phyloP scores from a whole-genome alignment of 176 grass and related monocot species.

The Rhynchospora tenuis region DNA sequence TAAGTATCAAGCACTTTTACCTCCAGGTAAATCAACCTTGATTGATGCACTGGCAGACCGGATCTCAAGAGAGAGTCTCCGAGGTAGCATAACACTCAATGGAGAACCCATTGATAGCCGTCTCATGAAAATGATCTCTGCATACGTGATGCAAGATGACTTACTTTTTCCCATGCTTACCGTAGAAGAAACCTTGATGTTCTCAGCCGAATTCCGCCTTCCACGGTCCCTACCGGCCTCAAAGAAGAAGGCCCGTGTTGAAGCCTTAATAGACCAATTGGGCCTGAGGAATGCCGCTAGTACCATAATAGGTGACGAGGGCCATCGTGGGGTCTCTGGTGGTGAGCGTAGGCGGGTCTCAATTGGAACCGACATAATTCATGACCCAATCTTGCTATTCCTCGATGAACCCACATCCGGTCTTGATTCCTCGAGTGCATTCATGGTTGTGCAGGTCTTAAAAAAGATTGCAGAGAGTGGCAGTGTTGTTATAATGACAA shows the following conservation, averaged over 20 bases:
- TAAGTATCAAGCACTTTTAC: background rate
- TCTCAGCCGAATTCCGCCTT: constrained; percentile 82
- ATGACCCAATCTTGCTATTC: constrained; percentile 81
- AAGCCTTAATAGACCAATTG: constrained; percentile 67
- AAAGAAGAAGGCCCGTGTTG: constrained; percentile 53
- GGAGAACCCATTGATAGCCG: constrained; percentile 47
- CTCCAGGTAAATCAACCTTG: constrained; percentile 59
- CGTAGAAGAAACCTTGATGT: constrained; percentile 70
- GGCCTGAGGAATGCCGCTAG: constrained; percentile 53
- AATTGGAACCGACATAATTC: constrained; percentile 78
- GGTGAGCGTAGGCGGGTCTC: constrained; percentile 71
- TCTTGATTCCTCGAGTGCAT: constrained; percentile 66
- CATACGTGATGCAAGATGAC: constrained; percentile 96
- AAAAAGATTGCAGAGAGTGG: constrained; percentile 65
- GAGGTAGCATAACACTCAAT: constrained; percentile 51
- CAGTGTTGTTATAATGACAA: constrained; percentile 76
- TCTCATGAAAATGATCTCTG: constrained; percentile 54
- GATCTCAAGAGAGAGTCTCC: constrained; percentile 55
- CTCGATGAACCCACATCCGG: constrained; percentile 90
- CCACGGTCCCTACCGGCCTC: constrained; percentile 35
- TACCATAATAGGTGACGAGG: constrained; percentile 90
- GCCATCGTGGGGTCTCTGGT: constrained; percentile 71
- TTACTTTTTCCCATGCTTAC: constrained; percentile 93
- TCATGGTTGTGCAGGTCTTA: constrained; percentile 93
- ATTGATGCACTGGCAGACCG: constrained; percentile 63